A percentile compares a stretch with the other conserved stretches of the same genome.
Evolutionary conservation across 176 grass and related monocot species (phyloP).

Genomic region (Musa itinerans): DNA sequence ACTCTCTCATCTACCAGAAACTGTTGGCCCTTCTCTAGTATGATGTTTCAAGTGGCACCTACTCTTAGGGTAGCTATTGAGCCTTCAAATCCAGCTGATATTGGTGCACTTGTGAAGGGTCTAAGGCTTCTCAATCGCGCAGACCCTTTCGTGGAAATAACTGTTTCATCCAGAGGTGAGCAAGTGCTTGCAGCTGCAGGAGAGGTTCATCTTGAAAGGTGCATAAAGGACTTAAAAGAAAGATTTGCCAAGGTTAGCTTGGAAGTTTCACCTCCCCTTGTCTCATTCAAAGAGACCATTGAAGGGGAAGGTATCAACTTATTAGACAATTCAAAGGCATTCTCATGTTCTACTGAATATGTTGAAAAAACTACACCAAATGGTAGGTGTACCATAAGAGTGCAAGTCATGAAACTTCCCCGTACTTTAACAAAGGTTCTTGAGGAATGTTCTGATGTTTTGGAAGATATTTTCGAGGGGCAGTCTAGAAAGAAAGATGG

Average conservation of each 20-base stretch:
- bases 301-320: conserved; percentile 51
- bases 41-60: conserved; percentile 87
- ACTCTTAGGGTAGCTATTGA: conserved; percentile 89
- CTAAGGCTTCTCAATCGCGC: conserved; percentile 75
- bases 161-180: conserved; percentile 67
- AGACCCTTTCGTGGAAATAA: conserved; percentile 84
- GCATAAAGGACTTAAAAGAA: conserved; percentile 78
- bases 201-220: conserved; percentile 83
- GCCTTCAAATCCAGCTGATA: conserved; percentile 60
- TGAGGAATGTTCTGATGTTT: conserved; percentile 65
- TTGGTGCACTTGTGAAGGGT: conserved; percentile 52
- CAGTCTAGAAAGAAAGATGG: conserved; percentile 39
- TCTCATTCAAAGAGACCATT: conserved; percentile 85
- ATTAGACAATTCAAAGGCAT: conserved; percentile 29
- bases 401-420: conserved; percentile 75
- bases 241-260: conserved; percentile 87
- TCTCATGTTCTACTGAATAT: conserved; percentile 19
- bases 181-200: conserved; percentile 78
- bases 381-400: conserved; percentile 57
- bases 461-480: conserved; percentile 61
- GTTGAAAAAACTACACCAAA: conserved; percentile 73
- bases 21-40: conserved; percentile 83
- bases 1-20: conserved; percentile 65
- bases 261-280: conserved; percentile 68
- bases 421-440: conserved; percentile 56